Conservation (phyloP, 768 basidiomycete genomes). For the Lentinula raphanica region DNA sequence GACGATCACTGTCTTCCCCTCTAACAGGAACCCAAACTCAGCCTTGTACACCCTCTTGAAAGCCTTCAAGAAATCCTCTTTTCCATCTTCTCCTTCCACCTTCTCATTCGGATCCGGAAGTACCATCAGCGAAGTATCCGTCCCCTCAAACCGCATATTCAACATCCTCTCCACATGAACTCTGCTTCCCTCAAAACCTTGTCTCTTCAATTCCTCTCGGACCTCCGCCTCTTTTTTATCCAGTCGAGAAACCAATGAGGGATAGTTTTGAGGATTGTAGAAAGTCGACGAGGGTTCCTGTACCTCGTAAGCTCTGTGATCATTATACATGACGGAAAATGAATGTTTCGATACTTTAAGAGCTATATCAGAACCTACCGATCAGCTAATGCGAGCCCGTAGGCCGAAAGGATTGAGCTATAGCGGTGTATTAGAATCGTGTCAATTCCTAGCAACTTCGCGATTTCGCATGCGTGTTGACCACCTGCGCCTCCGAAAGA, state of each 20-base stretch:
- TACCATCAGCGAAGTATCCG: slow-evolving; percentile 90
- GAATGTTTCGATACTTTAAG: not conserved
- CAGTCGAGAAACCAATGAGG: slow-evolving; percentile 55
- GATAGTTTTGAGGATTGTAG: slow-evolving; percentile 56
- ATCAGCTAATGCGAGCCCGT: slow-evolving; percentile 89
- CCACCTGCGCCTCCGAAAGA: slow-evolving; percentile 90
- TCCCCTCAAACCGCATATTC: slow-evolving; percentile 92
- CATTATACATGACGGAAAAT: not conserved
- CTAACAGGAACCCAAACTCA: slow-evolving; percentile 90
- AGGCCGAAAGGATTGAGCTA: slow-evolving; percentile 90
- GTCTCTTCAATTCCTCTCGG: slow-evolving; percentile 57
- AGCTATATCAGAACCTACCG: slow-evolving; percentile 26
- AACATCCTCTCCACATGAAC: slow-evolving; percentile 76
- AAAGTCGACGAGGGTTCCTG: slow-evolving; percentile 88
- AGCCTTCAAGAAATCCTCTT: slow-evolving; percentile 71
- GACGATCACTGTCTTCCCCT: slow-evolving; percentile 77
- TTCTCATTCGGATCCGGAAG: slow-evolving; percentile 40
- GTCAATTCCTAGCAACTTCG: slow-evolving; percentile 77
- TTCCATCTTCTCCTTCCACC: slow-evolving; percentile 37
- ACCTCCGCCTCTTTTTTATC: slow-evolving; percentile 66
- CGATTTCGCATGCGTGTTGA: slow-evolving; percentile 92
- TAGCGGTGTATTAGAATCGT: slow-evolving; percentile 87
- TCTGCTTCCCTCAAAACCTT: slow-evolving; percentile 76
- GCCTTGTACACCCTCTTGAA: slow-evolving; percentile 79
- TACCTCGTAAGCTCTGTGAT: slow-evolving; percentile 68